These are phyloP conservation scores for Cladosporium sp. DNA, from an alignment of 2,329 filamentous ascomycete species.

Conservation along the genomic window DNA sequence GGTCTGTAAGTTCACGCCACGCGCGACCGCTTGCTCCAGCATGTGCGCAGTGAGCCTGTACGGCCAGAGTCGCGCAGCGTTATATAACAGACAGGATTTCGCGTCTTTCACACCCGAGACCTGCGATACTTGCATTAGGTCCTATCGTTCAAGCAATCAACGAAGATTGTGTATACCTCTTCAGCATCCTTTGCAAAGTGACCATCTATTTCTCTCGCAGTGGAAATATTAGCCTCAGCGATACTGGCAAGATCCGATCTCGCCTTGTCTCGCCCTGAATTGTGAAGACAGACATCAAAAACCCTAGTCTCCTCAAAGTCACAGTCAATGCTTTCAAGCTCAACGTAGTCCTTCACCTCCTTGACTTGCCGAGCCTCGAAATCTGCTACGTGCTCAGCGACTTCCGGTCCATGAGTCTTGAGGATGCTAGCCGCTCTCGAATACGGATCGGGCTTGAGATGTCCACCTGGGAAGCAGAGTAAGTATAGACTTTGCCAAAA, in stretches of 20 bases:
- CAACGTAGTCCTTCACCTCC: conserved; percentile 30
- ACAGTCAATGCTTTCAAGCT: conserved; percentile 36
- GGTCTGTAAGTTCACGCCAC: conserved; percentile 68
- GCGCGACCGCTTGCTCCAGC: conserved; percentile 53
- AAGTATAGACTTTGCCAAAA: too few relatives aligned
- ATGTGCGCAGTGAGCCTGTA: conserved; percentile 74
- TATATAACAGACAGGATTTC: conserved; percentile 32
- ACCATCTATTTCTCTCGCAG: neutral
- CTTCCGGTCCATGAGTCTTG: conserved; percentile 21
- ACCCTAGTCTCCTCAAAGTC: conserved; percentile 39
- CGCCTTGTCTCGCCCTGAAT: neutral
- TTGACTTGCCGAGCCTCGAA: conserved; percentile 22
- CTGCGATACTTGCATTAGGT: conserved; percentile 18
- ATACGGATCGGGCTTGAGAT: conserved; percentile 36
- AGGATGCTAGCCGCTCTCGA: conserved; percentile 23
- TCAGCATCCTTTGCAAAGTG: neutral
- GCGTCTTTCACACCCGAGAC: conserved; percentile 37
- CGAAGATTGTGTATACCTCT: neutral
- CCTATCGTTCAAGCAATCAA: neutral
- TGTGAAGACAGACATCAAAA: conserved; percentile 33
- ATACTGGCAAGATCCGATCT: neutral
- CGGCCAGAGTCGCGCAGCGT: conserved; percentile 67
- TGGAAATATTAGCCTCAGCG: neutral
- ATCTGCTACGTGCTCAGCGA: conserved; percentile 24
- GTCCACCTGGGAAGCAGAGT: conserved; percentile 19